Evolutionary conservation across 495 filamentous ascomycete species (phyloP), one percentile per base, ranked within the genome.

Genomic region (Aspergillus panamensis): DNA sequence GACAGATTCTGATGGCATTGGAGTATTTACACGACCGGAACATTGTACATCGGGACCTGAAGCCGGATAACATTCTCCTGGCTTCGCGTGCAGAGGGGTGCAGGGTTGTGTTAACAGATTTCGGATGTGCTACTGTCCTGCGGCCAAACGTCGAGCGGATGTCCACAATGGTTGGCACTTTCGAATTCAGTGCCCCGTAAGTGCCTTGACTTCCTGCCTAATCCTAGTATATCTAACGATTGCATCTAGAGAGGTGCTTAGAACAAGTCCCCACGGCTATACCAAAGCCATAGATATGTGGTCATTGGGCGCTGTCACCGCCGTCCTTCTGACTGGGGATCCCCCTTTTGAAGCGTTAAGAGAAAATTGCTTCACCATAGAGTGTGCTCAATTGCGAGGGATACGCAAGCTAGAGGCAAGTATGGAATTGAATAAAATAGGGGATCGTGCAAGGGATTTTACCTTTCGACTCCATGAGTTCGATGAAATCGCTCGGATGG

Each of bases 131-230:
- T 7, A 82, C 71, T 33, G 70, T 73, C 14, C 53, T 79, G 8
- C 48, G 62, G 6, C 17, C 66, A 3, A 60, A 64, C 16, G 62
- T 66, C 4, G 68, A 75, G 14, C 78, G 87, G 13, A 84, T 89
- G 82, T 75, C 73, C 32, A 85, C 85, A 0, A 45, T 74, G 14
- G 76, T 88, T 8, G 90, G 90, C 1, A 92, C 90, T 1, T 43
- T 63, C 0, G 80, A 83, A 37, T 92, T 85, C 59, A 76, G 77
- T 54, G 87, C 90, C 32, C 90, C 90, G 90, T 92, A 68, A 81
- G 88, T 76, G 19, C 9, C 35, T n/a, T 42, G 3, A 66, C 7
- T 65, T 56, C 52, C 61, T n/a, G 39, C 1, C 4, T 50, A 31
- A 7, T 9, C 13, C 8, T 13, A 21, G 8, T 37, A 25, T 2